Conservation (phyloP, 345 rosid genomes). For the Rhizophora apiculata region DNA sequence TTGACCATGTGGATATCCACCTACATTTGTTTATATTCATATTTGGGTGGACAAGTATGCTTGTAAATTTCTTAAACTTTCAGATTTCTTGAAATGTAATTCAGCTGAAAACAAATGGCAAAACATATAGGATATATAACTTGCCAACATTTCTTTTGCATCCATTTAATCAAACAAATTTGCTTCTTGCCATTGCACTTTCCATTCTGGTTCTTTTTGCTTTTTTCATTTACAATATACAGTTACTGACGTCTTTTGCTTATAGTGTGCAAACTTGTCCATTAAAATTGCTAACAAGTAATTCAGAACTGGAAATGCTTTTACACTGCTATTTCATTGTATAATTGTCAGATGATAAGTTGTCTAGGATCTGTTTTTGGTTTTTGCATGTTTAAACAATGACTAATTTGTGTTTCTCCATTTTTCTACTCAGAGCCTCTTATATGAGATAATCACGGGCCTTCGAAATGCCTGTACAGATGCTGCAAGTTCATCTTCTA, state of each 20-base stretch:
- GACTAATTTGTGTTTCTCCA: not conserved
- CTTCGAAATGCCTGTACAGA: slow-evolving; percentile 59
- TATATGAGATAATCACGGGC: slow-evolving; percentile 77
- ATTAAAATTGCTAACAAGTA: too few species aligned
- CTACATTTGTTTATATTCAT: too few species aligned
- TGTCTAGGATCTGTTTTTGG: not conserved
- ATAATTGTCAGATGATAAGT: not conserved
- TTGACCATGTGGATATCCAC: too few species aligned
- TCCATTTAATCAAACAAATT: too few species aligned
- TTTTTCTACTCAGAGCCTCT: slow-evolving; percentile 48
- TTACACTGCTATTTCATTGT: too few species aligned
- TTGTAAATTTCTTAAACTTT: not conserved
- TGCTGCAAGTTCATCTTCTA: slow-evolving; percentile 84
- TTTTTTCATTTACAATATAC: too few species aligned
- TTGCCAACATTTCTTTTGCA: too few species aligned
- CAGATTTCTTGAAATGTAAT: slow-evolving; percentile 4
- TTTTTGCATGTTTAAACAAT: not conserved
- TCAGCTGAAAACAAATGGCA: not conserved
- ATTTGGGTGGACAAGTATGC: not conserved
- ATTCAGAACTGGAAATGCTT: too few species aligned
- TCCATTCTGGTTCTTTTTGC: too few species aligned
- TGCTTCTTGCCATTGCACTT: too few species aligned
- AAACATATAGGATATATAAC: not conserved
- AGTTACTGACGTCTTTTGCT: too few species aligned
- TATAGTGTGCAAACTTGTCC: too few species aligned